Evolutionary conservation across 148 eudicot species (phyloP), one percentile per base, ranked within the genome.

Genomic region (Dysphania ambrosioides): DNA sequence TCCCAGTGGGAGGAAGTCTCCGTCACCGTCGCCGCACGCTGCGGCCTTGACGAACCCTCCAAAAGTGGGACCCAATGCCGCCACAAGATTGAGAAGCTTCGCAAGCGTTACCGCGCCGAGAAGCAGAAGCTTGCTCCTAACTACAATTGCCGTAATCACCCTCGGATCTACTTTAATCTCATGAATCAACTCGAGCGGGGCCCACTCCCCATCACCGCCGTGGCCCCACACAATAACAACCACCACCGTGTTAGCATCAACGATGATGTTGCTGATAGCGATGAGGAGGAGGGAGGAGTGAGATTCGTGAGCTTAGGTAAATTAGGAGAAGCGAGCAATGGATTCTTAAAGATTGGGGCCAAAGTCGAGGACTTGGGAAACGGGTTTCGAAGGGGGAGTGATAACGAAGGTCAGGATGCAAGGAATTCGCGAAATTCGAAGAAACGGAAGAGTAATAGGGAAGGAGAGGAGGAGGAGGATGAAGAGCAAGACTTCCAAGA

Each of bases 41-140:
- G 90, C 81, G 80, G 84, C 72, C 77, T 63, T 79, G 81, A 83
- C 44, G 83, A 81, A 2, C 90, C 89, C 62, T 71, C 90, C 26
- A 92, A 90, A 30, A 73, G 95, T 74, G 78, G 90, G 61, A 85
- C 84, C 35, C 97, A 91, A 56, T 91, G 97, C 80, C 92, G 94
- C 79, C 97, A 91, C 79, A 91, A 91, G 81, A 85, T 91, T 57
- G 97, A 91, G 80, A 91, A 91, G 62, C 92, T 91, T 68, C 87
- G 97, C 8, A 89, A 91, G 66, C 84, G 97, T 0, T 89, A 81
- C 63, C 84, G 92, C 3, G 79, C 89, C 26, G 97, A 90, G 68
- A 80, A 82, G 57, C 56, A 1, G 8, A 71, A 65, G 35, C 12
- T 41, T 0, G 29, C 42, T 4, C 85, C 87, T n/a, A 51, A 65